A percentile compares a stretch with the other conserved stretches of the same genome.
These are phyloP conservation scores for Termitomyces sp. DNA, from an alignment of 768 basidiomycete genomes.

Conservation along the genomic window DNA sequence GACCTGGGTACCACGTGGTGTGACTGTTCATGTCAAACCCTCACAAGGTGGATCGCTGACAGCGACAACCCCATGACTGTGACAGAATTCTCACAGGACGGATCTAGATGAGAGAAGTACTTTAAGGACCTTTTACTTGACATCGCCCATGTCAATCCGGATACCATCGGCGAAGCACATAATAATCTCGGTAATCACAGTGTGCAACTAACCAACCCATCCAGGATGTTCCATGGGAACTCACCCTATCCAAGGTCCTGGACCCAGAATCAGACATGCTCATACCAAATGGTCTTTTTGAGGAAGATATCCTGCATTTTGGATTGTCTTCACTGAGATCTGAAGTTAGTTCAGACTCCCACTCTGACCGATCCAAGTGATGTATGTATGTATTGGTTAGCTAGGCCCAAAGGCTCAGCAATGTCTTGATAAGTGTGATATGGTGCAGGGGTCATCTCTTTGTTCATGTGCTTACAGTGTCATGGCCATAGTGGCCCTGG, in stretches of 20 bases:
- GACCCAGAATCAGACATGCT: not conserved
- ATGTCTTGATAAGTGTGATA: too few species aligned
- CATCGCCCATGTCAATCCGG: constrained; percentile 2
- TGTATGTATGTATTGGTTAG: not conserved
- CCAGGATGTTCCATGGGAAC: constrained; percentile 6
- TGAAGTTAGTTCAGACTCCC: constrained; percentile 11
- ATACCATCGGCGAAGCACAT: not conserved
- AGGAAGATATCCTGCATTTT: constrained; percentile 13
- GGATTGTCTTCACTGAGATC: constrained; percentile 2
- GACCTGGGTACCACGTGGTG: constrained; percentile 1
- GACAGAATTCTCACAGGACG: not conserved
- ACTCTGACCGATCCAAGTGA: not conserved
- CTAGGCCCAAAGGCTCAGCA: constrained; percentile 5
- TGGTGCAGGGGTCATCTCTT: too few species aligned
- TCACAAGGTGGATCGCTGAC: too few species aligned
- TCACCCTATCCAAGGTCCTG: not conserved
- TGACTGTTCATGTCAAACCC: constrained; percentile 10
- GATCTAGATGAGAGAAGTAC: not conserved
- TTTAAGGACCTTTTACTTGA: constrained; percentile 5
- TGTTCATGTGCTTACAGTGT: too few species aligned
- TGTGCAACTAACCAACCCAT: too few species aligned
- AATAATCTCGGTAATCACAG: too few species aligned
- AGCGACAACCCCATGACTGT: too few species aligned
- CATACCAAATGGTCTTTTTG: not conserved
- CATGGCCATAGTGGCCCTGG: too few species aligned